Evolutionary conservation across 305 asterid species (phyloP).

Genomic region (Salvia sclarea): DNA sequence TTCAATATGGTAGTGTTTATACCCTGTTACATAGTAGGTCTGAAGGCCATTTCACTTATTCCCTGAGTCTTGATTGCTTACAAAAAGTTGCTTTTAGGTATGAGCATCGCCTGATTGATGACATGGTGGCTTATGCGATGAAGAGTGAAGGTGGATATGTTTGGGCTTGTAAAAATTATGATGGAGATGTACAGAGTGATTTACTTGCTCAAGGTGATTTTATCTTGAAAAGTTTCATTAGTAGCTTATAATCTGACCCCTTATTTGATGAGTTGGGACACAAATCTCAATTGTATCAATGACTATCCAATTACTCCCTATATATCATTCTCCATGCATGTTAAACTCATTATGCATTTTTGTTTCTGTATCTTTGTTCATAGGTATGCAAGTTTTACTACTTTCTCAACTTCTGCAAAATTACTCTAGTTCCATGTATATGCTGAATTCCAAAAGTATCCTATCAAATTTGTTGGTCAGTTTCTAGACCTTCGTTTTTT

Average conservation of each 20-base stretch:
- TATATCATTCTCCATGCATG: not conserved
- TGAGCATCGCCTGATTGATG: constrained; percentile 95
- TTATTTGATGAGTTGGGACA: not conserved
- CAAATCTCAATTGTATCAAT: not conserved
- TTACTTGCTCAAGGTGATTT: constrained; percentile 89
- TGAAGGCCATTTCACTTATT: not conserved
- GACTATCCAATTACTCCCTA: not conserved
- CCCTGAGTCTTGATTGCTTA: constrained; percentile 8
- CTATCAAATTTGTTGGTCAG: not conserved
- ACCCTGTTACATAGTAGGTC: not conserved
- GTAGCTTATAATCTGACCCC: constrained; percentile 7
- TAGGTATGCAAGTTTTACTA: not conserved
- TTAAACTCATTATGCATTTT: not conserved
- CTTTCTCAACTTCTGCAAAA: not conserved
- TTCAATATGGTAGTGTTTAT: constrained; percentile 60
- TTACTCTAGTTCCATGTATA: not conserved
- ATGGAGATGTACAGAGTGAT: constrained; percentile 97
- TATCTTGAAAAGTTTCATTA: not conserved
- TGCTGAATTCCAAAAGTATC: not conserved
- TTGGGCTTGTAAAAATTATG: constrained; percentile 97
- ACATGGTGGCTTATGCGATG: constrained; percentile 92
- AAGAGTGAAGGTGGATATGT: constrained; percentile 94
- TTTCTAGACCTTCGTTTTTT: not conserved
- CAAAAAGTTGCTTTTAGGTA: constrained; percentile 51
- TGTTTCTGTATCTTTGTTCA: not conserved